Conservation (phyloP, 2,329 filamentous ascomycete species). For the Ceratocystis destructans region DNA sequence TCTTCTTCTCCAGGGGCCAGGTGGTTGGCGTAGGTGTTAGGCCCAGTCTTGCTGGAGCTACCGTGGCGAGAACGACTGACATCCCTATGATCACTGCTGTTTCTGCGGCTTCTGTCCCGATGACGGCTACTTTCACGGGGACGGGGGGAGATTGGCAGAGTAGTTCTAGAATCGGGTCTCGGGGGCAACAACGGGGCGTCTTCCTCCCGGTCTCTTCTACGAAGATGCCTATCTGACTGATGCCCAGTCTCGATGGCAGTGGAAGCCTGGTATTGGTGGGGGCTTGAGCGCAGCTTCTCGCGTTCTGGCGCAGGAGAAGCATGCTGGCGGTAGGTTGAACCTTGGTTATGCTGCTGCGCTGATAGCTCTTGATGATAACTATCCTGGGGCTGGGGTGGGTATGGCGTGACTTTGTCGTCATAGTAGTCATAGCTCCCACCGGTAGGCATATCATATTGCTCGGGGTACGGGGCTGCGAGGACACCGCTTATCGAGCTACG, state of each 20-base stretch:
- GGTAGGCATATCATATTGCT: slow-evolving; percentile 9
- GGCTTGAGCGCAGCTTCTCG: slow-evolving; percentile 1
- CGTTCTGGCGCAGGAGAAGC: slow-evolving; percentile 7
- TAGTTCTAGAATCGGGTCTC: slow-evolving; percentile 18
- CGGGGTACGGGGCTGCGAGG: slow-evolving; percentile 13
- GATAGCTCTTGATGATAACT: slow-evolving; percentile 3
- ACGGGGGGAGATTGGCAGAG: slow-evolving; percentile 3
- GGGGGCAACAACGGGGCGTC: slow-evolving; percentile 16
- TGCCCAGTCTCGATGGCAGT: slow-evolving; percentile 22
- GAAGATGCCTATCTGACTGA: slow-evolving; percentile 37
- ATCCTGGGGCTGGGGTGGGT: neutral
- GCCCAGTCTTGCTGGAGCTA: slow-evolving; percentile 6
- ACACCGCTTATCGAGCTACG: neutral
- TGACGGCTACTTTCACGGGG: slow-evolving; percentile 8
- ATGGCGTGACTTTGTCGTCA: slow-evolving; percentile 2
- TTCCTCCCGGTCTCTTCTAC: neutral
- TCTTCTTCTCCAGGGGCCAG: slow-evolving; percentile 9
- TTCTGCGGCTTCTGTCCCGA: neutral
- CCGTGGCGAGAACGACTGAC: slow-evolving; percentile 9
- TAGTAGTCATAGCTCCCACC: slow-evolving; percentile 13
- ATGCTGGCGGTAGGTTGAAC: neutral
- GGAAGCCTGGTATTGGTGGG: slow-evolving; percentile 2
- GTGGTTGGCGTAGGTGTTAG: neutral
- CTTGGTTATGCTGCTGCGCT: neutral
- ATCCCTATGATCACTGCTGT: neutral